Percentiles rank a stretch among this genome's conserved stretches.
Evolutionary conservation across 2,329 filamentous ascomycete genomes (phyloP).

Genomic region (Cladosporium sp.): DNA sequence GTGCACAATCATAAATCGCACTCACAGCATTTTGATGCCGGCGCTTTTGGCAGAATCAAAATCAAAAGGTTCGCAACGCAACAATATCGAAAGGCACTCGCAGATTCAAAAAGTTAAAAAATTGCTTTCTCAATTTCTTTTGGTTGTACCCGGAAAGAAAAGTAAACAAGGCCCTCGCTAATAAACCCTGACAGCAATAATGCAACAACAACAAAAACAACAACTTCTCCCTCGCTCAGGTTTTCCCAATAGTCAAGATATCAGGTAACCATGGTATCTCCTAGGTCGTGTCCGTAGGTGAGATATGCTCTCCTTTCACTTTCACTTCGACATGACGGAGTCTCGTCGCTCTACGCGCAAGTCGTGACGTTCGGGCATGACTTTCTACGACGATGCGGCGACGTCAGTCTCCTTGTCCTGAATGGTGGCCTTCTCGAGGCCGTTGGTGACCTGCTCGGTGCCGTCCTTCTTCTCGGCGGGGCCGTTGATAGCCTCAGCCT

Average conservation of each 20-base stretch:
- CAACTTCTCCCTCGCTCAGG: background rate
- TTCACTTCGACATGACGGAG: background rate
- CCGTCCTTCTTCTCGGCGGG: slow-evolving; percentile 51
- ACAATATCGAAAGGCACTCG: too few relatives aligned
- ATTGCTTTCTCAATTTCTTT: background rate
- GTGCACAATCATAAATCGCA: too few relatives aligned
- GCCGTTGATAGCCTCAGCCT: slow-evolving; percentile 56
- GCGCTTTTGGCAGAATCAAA: too few relatives aligned
- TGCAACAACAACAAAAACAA: background rate
- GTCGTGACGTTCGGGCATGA: slow-evolving; percentile 1
- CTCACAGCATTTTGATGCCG: too few relatives aligned
- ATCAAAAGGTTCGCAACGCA: too few relatives aligned
- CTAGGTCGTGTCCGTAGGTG: too few relatives aligned
- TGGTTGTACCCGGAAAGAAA: background rate
- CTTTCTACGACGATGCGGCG: slow-evolving; percentile 10
- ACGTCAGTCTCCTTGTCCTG: slow-evolving; percentile 44
- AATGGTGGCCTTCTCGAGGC: slow-evolving; percentile 57
- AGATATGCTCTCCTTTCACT: too few relatives aligned
- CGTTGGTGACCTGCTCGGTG: slow-evolving; percentile 54
- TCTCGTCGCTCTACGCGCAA: background rate
- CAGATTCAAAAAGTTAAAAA: background rate
- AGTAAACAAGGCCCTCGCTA: background rate
- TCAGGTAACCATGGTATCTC: too few relatives aligned
- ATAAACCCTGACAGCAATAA: slow-evolving; percentile 9
- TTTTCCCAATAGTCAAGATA: too few relatives aligned